Base-by-base conservation (phyloP, 257 asterid species). In the Henckelia pumila region DNA sequence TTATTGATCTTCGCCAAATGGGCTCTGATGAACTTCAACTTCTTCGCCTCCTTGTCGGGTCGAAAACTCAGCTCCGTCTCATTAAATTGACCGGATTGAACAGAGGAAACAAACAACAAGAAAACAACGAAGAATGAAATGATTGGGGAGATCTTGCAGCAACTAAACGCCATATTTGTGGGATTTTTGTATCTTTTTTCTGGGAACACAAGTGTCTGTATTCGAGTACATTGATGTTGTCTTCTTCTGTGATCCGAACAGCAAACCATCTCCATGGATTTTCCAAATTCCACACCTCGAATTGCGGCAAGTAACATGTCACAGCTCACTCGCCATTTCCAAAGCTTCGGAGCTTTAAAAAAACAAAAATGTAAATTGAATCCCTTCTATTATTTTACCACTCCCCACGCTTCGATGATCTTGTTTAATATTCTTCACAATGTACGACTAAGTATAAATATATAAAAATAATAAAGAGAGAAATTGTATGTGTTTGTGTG, bases 1-100 rank as follows among this genome's bases (percentile, higher is more conserved):
- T 92, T 92, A 57, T 92, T 92, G 71, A 92, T 76, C 62, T 79
- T 89, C 84, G 37, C 74, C 25, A 92, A 85, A 67, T 87, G 91
- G 56, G 81, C 80, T 76, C 79, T 59, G 30, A 88, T 71, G 63
- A 76, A 69, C 75, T 71, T 85, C 74, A 83, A 22, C 73, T 84
- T 87, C 59, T 67, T 71, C 5, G 77, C 14, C 57, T 80, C 86
- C 6, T 88, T 77, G 0, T 80, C 79, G 0, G 95, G 94, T 66
- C 85, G 75, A 66, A 89, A 84, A 37, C 49, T 75, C 52, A 78
- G 96, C 63, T 72, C 61, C 17, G 82, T 66, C 55, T 35, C 79
- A 66, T 83, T 80, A 78, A 76, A 80, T 16, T 53, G 70, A 6
- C 60, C 61, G 6, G 86, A 79, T 52, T 74, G 75, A 74, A 88